Percentiles rank a stretch among this genome's conserved stretches.
phyloP scores from a whole-genome alignment of 306 rosid species.

The Medicago ruthenica region DNA sequence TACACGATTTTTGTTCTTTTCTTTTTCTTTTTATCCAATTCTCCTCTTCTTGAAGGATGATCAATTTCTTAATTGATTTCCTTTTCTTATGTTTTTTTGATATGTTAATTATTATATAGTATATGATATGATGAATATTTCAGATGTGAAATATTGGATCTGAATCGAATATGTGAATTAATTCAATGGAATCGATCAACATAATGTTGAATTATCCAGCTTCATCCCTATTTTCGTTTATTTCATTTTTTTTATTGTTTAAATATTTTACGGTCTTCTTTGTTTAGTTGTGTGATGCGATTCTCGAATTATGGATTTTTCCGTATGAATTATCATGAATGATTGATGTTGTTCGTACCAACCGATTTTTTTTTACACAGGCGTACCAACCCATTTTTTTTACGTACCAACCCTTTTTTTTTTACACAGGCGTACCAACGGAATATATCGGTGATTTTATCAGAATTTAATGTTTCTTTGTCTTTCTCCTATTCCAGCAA shows the following conservation, averaged over 20 bases:
- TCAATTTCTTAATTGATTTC: slow-evolving; percentile 17
- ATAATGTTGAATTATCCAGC: slow-evolving; percentile 34
- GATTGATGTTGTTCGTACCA: background rate
- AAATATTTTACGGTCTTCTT: no score
- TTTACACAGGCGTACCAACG: background rate
- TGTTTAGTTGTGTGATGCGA: no score
- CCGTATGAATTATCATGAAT: background rate
- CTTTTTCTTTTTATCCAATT: slow-evolving; percentile 9
- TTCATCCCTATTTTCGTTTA: background rate
- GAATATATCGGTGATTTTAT: background rate
- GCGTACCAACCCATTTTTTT: background rate
- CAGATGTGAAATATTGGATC: slow-evolving; percentile 59
- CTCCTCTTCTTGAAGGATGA: background rate
- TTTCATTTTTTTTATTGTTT: no score
- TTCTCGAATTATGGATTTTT: slow-evolving; percentile 8
- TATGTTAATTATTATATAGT: slow-evolving; percentile 38
- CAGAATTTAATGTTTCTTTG: background rate
- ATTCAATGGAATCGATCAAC: slow-evolving; percentile 41
- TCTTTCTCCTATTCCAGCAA: background rate
- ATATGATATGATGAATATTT: slow-evolving; percentile 28
- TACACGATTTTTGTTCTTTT: slow-evolving; percentile 40
- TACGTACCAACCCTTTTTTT: no score
- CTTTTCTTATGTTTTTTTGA: background rate
- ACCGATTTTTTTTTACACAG: background rate
- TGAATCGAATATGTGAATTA: slow-evolving; percentile 41